These are phyloP conservation scores for Erythrobasidium hasegawianum DNA, from an alignment of 1,284 basidiomycete genomes.

Conservation along the genomic window DNA sequence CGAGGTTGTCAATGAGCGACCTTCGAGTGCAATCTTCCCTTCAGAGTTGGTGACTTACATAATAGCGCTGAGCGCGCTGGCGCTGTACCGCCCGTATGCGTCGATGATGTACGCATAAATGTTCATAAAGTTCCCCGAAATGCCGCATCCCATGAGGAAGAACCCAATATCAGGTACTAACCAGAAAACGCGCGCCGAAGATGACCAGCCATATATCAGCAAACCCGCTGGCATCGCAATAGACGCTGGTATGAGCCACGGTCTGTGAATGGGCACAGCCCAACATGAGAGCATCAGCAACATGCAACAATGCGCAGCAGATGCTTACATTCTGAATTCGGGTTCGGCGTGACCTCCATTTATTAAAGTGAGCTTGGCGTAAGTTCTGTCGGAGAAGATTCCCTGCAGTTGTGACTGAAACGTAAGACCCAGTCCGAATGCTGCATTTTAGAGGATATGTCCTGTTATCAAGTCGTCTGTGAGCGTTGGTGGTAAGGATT, in stretches of 20 bases:
- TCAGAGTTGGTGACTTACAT: no score
- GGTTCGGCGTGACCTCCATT: slow-evolving; percentile 60
- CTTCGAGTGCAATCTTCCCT: no score
- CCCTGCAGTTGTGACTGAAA: slow-evolving; percentile 61
- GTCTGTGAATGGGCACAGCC: slow-evolving; percentile 41
- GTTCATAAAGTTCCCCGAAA: slow-evolving; percentile 29
- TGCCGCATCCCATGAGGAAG: slow-evolving; percentile 21
- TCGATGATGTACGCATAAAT: slow-evolving; percentile 36
- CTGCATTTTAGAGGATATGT: no score
- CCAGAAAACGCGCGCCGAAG: slow-evolving; percentile 48
- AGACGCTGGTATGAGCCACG: slow-evolving; percentile 60
- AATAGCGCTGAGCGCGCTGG: slow-evolving; percentile 36
- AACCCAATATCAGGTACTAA: slow-evolving; percentile 37
- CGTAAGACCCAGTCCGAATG: slow-evolving; percentile 58
- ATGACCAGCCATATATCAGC: slow-evolving; percentile 64
- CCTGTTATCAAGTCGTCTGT: no score
- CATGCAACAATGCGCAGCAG: not conserved
- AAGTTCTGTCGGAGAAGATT: slow-evolving; percentile 57
- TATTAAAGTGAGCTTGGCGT: slow-evolving; percentile 54
- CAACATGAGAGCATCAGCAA: slow-evolving; percentile 46
- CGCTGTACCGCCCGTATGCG: slow-evolving; percentile 45
- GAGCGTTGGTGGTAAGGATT: no score
- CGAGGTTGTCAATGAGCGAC: no score
- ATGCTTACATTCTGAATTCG: slow-evolving; percentile 53
- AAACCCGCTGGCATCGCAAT: slow-evolving; percentile 59